Evolutionary conservation across 2,329 filamentous ascomycete species (phyloP).

Genomic region (Simplicillium sp.): DNA sequence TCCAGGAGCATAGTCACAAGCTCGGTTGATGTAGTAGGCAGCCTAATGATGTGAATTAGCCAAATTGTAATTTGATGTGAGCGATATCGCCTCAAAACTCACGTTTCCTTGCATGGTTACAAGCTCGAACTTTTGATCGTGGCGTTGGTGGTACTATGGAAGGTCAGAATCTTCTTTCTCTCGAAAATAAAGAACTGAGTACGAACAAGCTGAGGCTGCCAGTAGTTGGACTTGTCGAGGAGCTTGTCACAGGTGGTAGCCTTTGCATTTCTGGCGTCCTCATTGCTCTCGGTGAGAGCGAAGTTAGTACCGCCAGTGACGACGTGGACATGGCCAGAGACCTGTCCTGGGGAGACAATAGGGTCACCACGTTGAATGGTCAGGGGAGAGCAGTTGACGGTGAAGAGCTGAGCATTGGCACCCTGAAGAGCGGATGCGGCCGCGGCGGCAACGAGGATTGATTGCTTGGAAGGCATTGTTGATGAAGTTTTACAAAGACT

Average conservation of each 20-base stretch:
- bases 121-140: constrained; percentile 44
- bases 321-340: constrained; percentile 49
- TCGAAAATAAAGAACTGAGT: too few species aligned
- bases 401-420: constrained; percentile 11
- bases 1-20: constrained; percentile 16
- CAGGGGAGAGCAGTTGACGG: constrained; percentile 15
- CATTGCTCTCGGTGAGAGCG: constrained; percentile 41
- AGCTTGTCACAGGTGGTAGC: constrained; percentile 58
- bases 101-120: constrained; percentile 21
- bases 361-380: constrained; percentile 44
- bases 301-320: constrained; percentile 56
- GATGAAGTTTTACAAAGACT: too few species aligned
- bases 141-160: constrained; percentile 27
- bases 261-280: constrained; percentile 38
- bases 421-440: background rate
- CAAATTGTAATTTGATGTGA: too few species aligned
- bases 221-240: constrained; percentile 58
- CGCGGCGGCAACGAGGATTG: background rate
- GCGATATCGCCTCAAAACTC: constrained; percentile 3
- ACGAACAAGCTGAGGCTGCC: constrained; percentile 46
- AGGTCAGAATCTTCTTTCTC: too few species aligned
- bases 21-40: constrained; percentile 16
- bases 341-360: constrained; percentile 42
- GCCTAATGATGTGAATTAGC: constrained; percentile 7
- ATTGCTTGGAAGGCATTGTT: too few species aligned